A percentile compares a stretch with the other conserved stretches of the same genome.
phyloP scores from a whole-genome alignment of 805 yeast species.

The Kodamaea hsintzibuensis region DNA sequence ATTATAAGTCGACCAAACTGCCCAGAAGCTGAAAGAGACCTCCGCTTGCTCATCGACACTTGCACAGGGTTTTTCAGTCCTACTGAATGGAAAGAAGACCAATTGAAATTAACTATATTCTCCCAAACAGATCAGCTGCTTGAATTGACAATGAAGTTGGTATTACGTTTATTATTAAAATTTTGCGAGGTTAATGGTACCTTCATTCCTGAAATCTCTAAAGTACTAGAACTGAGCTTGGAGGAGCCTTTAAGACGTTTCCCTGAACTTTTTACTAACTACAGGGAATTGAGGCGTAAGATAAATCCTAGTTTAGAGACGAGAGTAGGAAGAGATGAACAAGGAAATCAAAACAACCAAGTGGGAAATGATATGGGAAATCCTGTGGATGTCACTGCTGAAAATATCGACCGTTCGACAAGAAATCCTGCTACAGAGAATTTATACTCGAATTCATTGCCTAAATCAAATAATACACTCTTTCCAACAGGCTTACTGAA shows the following conservation, averaged over 20 bases:
- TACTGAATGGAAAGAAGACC: conserved; percentile 1
- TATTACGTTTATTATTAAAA: conserved; percentile 18
- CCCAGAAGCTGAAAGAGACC: conserved; percentile 28
- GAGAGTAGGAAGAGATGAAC: background rate
- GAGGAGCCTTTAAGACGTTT: conserved; percentile 14
- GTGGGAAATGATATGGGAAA: background rate
- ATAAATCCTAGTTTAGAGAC: background rate
- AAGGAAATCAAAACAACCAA: background rate
- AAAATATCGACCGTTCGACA: too few relatives aligned
- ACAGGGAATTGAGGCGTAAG: background rate
- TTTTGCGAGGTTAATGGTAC: conserved; percentile 15
- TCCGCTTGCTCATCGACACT: conserved; percentile 28
- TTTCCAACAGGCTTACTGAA: too few relatives aligned
- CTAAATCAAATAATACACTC: too few relatives aligned
- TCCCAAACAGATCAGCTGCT: conserved; percentile 12
- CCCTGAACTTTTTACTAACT: conserved; percentile 11
- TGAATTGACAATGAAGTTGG: conserved; percentile 19
- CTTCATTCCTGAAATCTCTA: background rate
- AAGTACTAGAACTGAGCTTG: conserved; percentile 13
- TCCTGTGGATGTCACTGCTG: too few relatives aligned
- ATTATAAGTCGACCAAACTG: conserved; percentile 29
- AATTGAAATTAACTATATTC: background rate
- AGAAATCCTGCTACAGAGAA: background rate
- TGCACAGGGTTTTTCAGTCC: conserved; percentile 19
- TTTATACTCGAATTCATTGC: background rate